A percentile compares a stretch with the other conserved stretches of the same genome.
Evolutionary conservation across 768 basidiomycete species (phyloP).

Genomic region (Melanogaster broomeanus): DNA sequence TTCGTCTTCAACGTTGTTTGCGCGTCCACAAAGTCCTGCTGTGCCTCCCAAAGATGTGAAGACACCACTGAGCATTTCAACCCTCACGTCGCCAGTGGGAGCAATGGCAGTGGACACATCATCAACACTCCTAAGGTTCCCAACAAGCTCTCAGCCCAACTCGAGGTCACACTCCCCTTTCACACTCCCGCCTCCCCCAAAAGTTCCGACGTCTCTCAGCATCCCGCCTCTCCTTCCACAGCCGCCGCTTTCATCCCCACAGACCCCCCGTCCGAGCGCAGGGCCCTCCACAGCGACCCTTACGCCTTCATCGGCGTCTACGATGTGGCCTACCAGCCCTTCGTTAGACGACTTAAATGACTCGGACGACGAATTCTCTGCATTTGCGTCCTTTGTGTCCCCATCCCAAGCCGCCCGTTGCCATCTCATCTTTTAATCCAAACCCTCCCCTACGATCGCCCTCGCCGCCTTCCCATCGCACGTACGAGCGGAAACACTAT

Average conservation of each 20-base stretch:
- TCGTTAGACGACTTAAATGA: constrained; percentile 20
- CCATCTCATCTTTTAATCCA: constrained; percentile 6
- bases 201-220: constrained; percentile 22
- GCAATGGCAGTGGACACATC: constrained; percentile 7
- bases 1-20: constrained; percentile 27
- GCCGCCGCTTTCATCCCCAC: constrained; percentile 31
- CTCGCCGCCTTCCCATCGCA: constrained; percentile 31
- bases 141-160: constrained; percentile 18
- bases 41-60: constrained; percentile 1
- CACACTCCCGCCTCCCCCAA: constrained; percentile 25
- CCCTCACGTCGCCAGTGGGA: not conserved
- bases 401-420: constrained; percentile 1
- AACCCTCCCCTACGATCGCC: constrained; percentile 15
- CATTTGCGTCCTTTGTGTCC: constrained; percentile 41
- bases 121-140: constrained; percentile 14
- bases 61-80: constrained; percentile 2
- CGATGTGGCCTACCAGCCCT: not conserved
- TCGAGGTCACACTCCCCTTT: constrained; percentile 19
- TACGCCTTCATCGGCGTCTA: constrained; percentile 11
- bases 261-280: constrained; percentile 28
- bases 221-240: constrained; percentile 33
- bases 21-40: constrained; percentile 16
- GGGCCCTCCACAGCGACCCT: constrained; percentile 6
- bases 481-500: constrained; percentile 22
- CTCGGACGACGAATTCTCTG: constrained; percentile 54